phyloP scores from a whole-genome alignment of 495 filamentous ascomycete genomes.

The Arthonia radiata region DNA sequence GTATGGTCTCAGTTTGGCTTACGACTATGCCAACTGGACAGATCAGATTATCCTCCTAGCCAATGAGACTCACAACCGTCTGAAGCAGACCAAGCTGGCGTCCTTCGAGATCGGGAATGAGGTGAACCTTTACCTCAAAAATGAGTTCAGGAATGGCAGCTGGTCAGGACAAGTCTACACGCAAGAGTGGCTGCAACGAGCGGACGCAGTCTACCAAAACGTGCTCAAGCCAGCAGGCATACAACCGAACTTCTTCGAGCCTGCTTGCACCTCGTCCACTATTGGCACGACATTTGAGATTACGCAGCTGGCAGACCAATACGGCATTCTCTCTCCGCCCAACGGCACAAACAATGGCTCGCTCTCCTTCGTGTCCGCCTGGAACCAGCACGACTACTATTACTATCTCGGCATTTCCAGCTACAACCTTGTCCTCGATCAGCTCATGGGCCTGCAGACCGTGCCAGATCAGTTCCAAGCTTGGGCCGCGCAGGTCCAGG shows the following conservation, averaged over 20 bases:
- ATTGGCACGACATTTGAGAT: constrained; percentile 16
- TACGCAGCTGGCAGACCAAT: constrained; percentile 7
- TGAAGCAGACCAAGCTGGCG: constrained; percentile 12
- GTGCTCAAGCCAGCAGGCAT: constrained; percentile 12
- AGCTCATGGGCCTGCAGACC: constrained; percentile 10
- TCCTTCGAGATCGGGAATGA: constrained; percentile 20
- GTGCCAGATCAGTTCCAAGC: constrained; percentile 14
- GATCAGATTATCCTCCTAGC: constrained; percentile 11
- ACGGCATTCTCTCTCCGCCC: constrained; percentile 5
- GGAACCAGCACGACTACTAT: constrained; percentile 20
- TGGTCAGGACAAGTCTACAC: constrained; percentile 14
- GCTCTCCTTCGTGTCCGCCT: constrained; percentile 10
- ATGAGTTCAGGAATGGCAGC: constrained; percentile 9
- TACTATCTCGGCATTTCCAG: constrained; percentile 15
- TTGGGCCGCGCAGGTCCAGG: constrained; percentile 10
- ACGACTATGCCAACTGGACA: constrained; percentile 10
- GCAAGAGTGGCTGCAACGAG: constrained; percentile 12
- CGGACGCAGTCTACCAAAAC: constrained; percentile 10
- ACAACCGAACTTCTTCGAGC: constrained; percentile 15
- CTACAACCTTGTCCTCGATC: constrained; percentile 8
- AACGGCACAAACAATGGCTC: constrained; percentile 6
- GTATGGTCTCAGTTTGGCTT: constrained; percentile 15
- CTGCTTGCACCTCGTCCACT: constrained; percentile 13
- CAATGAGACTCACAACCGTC: constrained; percentile 8
- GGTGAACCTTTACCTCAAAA: constrained; percentile 14